Base-by-base conservation (phyloP, 768 basidiomycete genomes). In the Rhizopogon salebrosus region DNA sequence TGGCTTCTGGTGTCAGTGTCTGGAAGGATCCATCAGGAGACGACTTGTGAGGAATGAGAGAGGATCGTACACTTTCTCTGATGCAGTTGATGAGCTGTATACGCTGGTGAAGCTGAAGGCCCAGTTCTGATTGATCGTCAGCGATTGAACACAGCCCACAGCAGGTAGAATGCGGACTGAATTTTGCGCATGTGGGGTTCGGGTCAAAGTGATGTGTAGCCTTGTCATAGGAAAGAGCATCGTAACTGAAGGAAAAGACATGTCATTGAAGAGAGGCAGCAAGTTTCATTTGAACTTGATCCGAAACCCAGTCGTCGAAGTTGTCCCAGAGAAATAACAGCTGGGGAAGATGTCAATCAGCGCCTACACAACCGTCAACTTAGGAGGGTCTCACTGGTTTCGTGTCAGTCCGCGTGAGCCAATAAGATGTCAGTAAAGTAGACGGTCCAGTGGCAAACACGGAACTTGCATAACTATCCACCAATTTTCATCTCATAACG, bases 11-110 rank as follows among this genome's bases (percentile, higher is more conserved):
- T 8, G 76, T 66, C 42, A 76, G 70, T 68, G 80, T 84, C 89
- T 91, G 64, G 53, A 31, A 36, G 50, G 34, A 60, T 23, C 23
- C 9, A 24, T 35, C 24, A 51, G 16, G 16, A 9, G 10, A 26
- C 3, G 4, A 46, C 27, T 2, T 7, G n/a, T 34, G 13, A 29
- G 39, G 45, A 18, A 20, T 8, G 41, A 36, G 42, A 40, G 4
- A 40, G 1, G 14, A 23, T 36, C 62, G 51, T 50, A 90, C 92
- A 68, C 82, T 79, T 69, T 81, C 86, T 53, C 94, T 75, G 62
- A 95, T 92, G 69, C 80, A 89, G 66, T 97, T 97, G 70, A 97
- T 83, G 48, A 97, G 70, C 43, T 89, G 81, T 59, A 92, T 85
- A 18, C 88, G 78, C 51, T 81, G 80, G 68, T n/a, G n/a, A n/a